Evolutionary conservation across 2,329 filamentous ascomycete genomes (phyloP), one percentile per base, ranked within the genome.

Genomic region (Penicillium carneum): DNA sequence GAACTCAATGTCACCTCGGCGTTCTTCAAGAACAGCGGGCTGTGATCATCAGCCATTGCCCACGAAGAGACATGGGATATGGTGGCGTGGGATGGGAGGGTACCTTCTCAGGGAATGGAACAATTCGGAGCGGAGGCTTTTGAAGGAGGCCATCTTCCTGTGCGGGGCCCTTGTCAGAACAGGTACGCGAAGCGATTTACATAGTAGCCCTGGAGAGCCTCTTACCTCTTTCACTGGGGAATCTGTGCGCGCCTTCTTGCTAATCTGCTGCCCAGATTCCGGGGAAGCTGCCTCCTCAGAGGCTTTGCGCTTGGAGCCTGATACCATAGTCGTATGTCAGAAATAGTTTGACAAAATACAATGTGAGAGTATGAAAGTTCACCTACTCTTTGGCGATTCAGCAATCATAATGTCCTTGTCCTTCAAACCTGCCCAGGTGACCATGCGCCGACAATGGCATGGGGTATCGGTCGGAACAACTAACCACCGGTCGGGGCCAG

Each of bases 1-100:
- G 77, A 98, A 98, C 77, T 98, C 93, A 69, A 99, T 98, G 67
- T 96, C 92, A 73, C 93, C 93, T 73, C 89, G 91, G 71, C 93
- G 90, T 79, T 99, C 95, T 80, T 99, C 95, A 66, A 96, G 85
- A 4, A 97, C 94, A 9, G 93, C 94, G 6, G 92, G 91, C 88
- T 92, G 65, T 54, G 34, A 14, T 54, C 34, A 42, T 41, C 42
- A 61, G 63, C 77, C 66, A 78, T 72, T 66, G 59, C 20, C 29
- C 20, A 53, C 31, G 43, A 36, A 47, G 3, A 31, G 55, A 33
- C 61, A 49, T 46, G n/a, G 48, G 9, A 34, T 5, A 39, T 12
- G 39, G 49, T 50, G 41, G 38, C 38, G 46, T 33, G 47, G 46
- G 50, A 38, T 34, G 23, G 43, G 39, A 39, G 59, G 58, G 78